A percentile compares a stretch with the other conserved stretches of the same genome.
phyloP scores from a whole-genome alignment of 1,284 basidiomycete genomes.

The Mycena sp. region DNA sequence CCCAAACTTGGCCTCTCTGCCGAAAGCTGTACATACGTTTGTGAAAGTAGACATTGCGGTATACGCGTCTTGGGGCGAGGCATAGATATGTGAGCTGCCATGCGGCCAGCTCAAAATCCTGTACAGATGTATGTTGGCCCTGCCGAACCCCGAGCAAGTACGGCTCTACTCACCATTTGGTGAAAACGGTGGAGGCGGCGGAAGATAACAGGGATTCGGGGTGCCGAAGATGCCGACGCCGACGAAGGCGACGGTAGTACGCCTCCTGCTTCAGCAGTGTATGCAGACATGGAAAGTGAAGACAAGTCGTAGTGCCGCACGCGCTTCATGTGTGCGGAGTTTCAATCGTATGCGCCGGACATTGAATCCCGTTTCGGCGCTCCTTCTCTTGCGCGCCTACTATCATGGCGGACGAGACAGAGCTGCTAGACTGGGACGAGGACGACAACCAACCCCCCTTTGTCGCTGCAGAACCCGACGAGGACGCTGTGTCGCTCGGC shows the following conservation, averaged over 20 bases:
- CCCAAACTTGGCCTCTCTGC: too few species aligned
- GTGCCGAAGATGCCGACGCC: conserved; percentile 47
- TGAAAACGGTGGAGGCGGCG: conserved; percentile 81
- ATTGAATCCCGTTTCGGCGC: conserved; percentile 53
- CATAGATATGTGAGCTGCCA: conserved; percentile 95
- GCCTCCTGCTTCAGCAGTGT: conserved; percentile 51
- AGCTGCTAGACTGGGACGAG: conserved; percentile 79
- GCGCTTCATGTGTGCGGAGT: conserved; percentile 34
- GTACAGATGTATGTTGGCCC: conserved; percentile 23
- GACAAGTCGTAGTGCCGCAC: conserved; percentile 3
- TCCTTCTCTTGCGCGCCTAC: conserved; percentile 56
- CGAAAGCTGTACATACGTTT: conserved; percentile 83
- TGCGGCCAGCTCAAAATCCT: conserved; percentile 96
- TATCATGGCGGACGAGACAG: conserved; percentile 73
- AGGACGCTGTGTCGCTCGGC: conserved; percentile 33
- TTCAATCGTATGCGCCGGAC: conserved; percentile 32
- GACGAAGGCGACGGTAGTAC: conserved; percentile 46
- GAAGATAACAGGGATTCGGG: conserved; percentile 82
- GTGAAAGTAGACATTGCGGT: conserved; percentile 92
- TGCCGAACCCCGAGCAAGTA: too few species aligned
- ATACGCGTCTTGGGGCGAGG: conserved; percentile 89
- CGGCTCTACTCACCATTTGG: conserved; percentile 74
- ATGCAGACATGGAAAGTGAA: conserved; percentile 56
- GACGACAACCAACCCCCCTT: conserved; percentile 66
- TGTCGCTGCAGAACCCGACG: conserved; percentile 64